Conservation (phyloP, 306 rosid species). For the Trifolium repens region DNA sequence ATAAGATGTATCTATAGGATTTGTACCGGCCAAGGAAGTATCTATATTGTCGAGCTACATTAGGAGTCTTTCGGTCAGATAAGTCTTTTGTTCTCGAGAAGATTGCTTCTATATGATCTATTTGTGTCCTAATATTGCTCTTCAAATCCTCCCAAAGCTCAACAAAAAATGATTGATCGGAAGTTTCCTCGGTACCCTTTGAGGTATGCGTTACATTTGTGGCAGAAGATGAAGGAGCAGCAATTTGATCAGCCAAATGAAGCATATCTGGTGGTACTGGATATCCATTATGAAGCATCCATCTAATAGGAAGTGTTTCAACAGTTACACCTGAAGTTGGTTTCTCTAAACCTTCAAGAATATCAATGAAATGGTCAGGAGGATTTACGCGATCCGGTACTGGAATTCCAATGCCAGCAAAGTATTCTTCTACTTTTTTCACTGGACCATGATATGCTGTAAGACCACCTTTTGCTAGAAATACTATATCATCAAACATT, state of each 20-base stretch:
- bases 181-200: constrained; percentile 39
- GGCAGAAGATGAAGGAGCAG: constrained; percentile 46
- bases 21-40: constrained; percentile 66
- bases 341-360: constrained; percentile 70
- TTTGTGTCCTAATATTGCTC: constrained; percentile 48
- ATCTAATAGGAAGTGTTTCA: constrained; percentile 69
- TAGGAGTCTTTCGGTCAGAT: constrained; percentile 66
- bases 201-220: constrained; percentile 20
- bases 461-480: constrained; percentile 78
- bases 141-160: constrained; percentile 61
- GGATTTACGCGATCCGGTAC: constrained; percentile 78
- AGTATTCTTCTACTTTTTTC: constrained; percentile 71
- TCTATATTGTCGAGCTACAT: constrained; percentile 56
- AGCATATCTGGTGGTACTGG: constrained; percentile 71
- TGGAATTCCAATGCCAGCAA: constrained; percentile 63
- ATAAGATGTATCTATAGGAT: background rate
- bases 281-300: constrained; percentile 85
- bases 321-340: constrained; percentile 54
- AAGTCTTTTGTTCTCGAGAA: constrained; percentile 57
- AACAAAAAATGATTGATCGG: constrained; percentile 50
- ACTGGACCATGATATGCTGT: constrained; percentile 73
- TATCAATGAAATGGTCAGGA: constrained; percentile 76
- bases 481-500: constrained; percentile 79
- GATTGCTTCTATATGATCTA: constrained; percentile 50
- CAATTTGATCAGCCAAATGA: constrained; percentile 54